Evolutionary conservation across 345 rosid species (phyloP).

Genomic region (Hibiscus tridactylites): DNA sequence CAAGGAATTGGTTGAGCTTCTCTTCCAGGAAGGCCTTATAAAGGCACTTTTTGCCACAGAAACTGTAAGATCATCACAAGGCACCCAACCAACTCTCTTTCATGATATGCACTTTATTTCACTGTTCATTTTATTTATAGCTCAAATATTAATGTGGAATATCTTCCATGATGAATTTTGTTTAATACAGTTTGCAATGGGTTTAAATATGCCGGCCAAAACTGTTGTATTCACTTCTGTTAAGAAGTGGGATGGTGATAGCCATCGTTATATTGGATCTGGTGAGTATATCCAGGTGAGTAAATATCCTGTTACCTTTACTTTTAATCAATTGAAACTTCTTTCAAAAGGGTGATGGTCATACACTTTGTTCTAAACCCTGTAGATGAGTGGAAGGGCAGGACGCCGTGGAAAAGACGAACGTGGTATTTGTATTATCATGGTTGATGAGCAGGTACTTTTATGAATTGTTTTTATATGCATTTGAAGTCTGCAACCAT

Average conservation of each 20-base stretch:
- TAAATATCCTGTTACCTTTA: constrained; percentile 12
- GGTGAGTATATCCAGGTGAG: constrained; percentile 98
- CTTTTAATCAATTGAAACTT: not conserved
- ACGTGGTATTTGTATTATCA: constrained; percentile 91
- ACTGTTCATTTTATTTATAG: not conserved
- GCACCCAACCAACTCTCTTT: constrained; percentile 2
- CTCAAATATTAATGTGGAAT: not conserved
- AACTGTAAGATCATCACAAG: constrained; percentile 54
- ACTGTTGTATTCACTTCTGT: constrained; percentile 93
- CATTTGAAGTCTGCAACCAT: not conserved
- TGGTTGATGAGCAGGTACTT: constrained; percentile 89
- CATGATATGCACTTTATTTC: not conserved
- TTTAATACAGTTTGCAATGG: constrained; percentile 90
- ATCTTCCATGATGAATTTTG: not conserved
- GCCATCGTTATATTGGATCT: constrained; percentile 88
- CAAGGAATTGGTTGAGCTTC: constrained; percentile 97
- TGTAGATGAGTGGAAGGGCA: constrained; percentile 99
- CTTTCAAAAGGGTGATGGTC: not conserved
- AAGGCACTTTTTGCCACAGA: constrained; percentile 97
- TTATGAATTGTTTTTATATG: not conserved
- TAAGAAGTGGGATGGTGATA: constrained; percentile 98
- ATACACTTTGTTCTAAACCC: constrained; percentile 14
- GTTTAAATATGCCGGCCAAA: constrained; percentile 98
- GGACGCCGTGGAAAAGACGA: constrained; percentile 99
- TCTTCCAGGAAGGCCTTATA: constrained; percentile 98